phyloP scores from a whole-genome alignment of 1,139 yeast genomes.

The Neolecta irregularis region DNA sequence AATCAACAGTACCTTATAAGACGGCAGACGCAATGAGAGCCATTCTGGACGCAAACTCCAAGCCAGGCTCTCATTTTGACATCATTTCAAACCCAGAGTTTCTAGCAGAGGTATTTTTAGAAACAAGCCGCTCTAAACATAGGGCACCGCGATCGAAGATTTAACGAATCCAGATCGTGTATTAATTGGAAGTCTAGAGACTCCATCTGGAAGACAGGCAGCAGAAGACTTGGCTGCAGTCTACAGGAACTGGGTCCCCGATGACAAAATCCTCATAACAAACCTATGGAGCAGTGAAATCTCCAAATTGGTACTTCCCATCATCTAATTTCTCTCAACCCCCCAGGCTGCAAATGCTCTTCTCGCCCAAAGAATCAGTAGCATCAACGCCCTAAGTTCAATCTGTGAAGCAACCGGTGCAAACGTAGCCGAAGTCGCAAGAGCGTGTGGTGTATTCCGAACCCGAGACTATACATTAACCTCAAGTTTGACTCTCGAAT shows the following conservation, averaged over 20 bases:
- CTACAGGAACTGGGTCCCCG: conserved; percentile 21
- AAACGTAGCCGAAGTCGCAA: conserved; percentile 21
- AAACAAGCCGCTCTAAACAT: too few relatives aligned
- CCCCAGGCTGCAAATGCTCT: conserved; percentile 23
- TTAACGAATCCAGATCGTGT: conserved; percentile 21
- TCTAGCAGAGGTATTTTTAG: conserved; percentile 19
- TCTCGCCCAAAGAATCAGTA: conserved; percentile 22
- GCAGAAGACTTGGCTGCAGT: conserved; percentile 20
- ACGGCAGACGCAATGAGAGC: conserved; percentile 21
- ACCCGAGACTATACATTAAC: too few relatives aligned
- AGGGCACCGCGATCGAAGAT: conserved; percentile 21
- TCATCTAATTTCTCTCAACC: not conserved
- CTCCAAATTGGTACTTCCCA: conserved; percentile 18
- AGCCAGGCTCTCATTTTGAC: too few relatives aligned
- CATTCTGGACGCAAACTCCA: conserved; percentile 20
- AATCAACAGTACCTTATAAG: conserved; percentile 22
- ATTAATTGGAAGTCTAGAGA: conserved; percentile 20
- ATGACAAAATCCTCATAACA: conserved; percentile 20
- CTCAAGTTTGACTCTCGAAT: conserved; percentile 21
- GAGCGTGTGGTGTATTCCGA: conserved; percentile 22
- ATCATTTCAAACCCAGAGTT: conserved; percentile 21
- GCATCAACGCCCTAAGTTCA: conserved; percentile 21
- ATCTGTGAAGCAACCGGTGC: conserved; percentile 23
- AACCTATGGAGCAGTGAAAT: conserved; percentile 22
- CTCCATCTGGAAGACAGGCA: conserved; percentile 18